Evolutionary conservation across 2,329 filamentous ascomycete species (phyloP), one percentile per base, ranked within the genome.

Genomic region (Colletotrichum sp.): DNA sequence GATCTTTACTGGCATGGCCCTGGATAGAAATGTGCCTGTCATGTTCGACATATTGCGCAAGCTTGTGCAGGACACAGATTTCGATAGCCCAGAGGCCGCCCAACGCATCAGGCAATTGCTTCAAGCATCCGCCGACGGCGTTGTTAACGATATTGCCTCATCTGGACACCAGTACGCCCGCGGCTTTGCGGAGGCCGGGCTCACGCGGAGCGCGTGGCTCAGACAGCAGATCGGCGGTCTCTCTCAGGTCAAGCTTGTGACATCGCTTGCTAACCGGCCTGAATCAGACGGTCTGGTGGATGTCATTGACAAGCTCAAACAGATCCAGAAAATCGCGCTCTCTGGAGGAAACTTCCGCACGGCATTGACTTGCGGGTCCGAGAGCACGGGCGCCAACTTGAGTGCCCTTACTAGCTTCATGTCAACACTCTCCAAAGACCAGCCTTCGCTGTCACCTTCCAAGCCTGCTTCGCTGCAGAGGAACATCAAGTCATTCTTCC

Each of bases 221-320:
- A 91, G 91, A 78, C 96, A 99, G 86, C 95, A 98, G 85, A 93
- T 96, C n/a, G 91, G 92, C 68, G 97, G 97, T n/a, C 88, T 99
- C 71, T 94, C 95, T 1, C 97, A 99, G 83, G 92, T 99, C 67
- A 95, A 97, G 84, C 90, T 98, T 44, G 94, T 95, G 36, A 95
- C 95, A 1, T 92, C 92, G 24, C 89, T 99, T 15, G 95, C 96
- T 18, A 93, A 93, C 34, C 91, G 95, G 60, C 90, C 91, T 0
- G 91, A 93, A 75, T 89, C 92, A 0, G 93, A 96, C 79, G 91
- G 91, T 62, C 89, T 98, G 13, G 88, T 90, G 76, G 93, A 96
- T 79, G 90, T 98, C 9, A 94, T 98, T 77, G 87, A 90, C 59
- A 97, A 98, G 83, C 90, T 99, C 59, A 97, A 98, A 85, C 87